Base-by-base conservation (phyloP, 352 stramenopile genomes). In the Globisporangium radiosum region DNA sequence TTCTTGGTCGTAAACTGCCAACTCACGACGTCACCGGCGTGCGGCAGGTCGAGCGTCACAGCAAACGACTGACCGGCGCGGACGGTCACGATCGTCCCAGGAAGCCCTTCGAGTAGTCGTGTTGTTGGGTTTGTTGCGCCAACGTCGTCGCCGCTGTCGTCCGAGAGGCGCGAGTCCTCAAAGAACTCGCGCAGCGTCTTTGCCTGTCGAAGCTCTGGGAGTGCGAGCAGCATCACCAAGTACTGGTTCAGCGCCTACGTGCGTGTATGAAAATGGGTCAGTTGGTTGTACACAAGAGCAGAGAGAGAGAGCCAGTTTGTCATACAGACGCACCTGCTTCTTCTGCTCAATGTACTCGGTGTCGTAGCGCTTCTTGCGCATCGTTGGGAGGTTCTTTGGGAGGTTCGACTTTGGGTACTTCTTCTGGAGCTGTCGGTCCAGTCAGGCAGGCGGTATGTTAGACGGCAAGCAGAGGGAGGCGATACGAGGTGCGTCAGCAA, bases 1-100 rank as follows among this genome's bases (percentile, higher is more conserved):
- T 89, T 91, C 63, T 87, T 88, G 10, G 77, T 89, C 9, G 73
- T 81, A 51, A 91, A 91, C 56, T 89, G 81, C 75, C 75, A 91
- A 3, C 75, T 82, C 7, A 73, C 77, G 15, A 78, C 56, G 59
- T 88, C 79, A 47, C 76, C 75, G 7, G 63, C 57, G n/a, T 54
- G 60, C 25, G 58, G 52, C 2, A 91, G 60, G 15, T 70, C 68
- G 33, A 89, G 53, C 19, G 64, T 85, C 38, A 91, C 72, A 0
- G 78, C 83, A 56, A 89, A 91, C 1, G 81, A 89, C 56, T 91
- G 81, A 0, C 81, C 81, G 10, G 77, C 72, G 54, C 77, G 64
- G 42, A 90, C 77, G 1, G 72, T 85, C 36, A 90, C 75, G 53
- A 88, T 79, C 13, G 80, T 90, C 3, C 80, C 80, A 0, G 77